These are phyloP conservation scores for Trichoderma simmonsii DNA, from an alignment of 2,329 filamentous ascomycete genomes.

Conservation along the genomic window DNA sequence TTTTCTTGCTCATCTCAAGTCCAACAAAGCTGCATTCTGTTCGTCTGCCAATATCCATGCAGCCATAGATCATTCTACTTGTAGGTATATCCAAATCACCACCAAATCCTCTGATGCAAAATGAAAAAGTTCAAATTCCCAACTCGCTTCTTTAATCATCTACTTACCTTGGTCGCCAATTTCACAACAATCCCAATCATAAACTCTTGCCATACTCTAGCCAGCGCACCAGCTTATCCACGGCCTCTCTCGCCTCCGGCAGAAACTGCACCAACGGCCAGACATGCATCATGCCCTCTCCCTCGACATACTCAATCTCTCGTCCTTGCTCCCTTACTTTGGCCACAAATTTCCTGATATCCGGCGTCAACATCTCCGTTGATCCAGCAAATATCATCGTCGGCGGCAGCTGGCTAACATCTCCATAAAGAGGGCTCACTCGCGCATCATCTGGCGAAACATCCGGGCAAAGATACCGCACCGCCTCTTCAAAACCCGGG, in stretches of 20 bases:
- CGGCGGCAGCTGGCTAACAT: slow-evolving; percentile 28
- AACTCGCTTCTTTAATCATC: neutral
- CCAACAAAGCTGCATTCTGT: neutral
- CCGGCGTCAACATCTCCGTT: slow-evolving; percentile 30
- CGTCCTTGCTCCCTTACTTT: slow-evolving; percentile 27
- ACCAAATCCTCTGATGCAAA: neutral
- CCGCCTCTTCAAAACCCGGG: slow-evolving; percentile 27
- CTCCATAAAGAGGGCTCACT: slow-evolving; percentile 32
- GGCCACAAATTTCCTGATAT: slow-evolving; percentile 29
- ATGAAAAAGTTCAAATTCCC: neutral
- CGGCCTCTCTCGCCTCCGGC: slow-evolving; percentile 28
- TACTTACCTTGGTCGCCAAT: neutral
- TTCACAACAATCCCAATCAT: neutral
- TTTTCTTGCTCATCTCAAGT: neutral
- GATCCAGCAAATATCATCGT: slow-evolving; percentile 31
- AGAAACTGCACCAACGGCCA: slow-evolving; percentile 31
- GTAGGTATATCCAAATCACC: neutral
- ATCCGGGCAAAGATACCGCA: slow-evolving; percentile 28
- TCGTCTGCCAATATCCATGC: neutral
- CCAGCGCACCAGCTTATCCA: slow-evolving; percentile 30
- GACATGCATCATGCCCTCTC: slow-evolving; percentile 34
- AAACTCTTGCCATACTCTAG: slow-evolving; percentile 18
- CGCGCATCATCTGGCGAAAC: slow-evolving; percentile 27
- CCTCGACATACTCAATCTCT: slow-evolving; percentile 29
- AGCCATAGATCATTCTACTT: neutral